Base-by-base conservation (phyloP, 768 basidiomycete species). In the Epithele typhae region DNA sequence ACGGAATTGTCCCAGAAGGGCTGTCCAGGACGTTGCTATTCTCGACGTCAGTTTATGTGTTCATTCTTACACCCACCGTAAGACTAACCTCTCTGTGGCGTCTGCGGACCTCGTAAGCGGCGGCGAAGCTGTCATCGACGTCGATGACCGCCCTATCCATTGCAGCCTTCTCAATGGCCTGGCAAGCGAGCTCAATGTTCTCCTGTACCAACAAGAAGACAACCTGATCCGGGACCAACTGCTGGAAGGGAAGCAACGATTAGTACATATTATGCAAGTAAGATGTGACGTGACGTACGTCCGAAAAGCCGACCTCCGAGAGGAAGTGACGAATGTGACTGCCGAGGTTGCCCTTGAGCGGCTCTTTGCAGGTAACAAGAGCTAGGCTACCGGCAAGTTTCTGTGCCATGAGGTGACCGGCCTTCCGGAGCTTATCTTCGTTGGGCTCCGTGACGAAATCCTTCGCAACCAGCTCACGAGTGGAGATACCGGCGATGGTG, bases 401-500 rank as follows among this genome's bases (percentile, higher is more conserved):
- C 67, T 92, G 92, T 2, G 93, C 94, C 94, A 97, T 98, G 27
- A 92, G 65, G 64, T 96, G 92, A 11, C 89, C 92, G 21, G 96
- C 92, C 58, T 85, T 85, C 25, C 92, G 85, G 59, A 99, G 68
- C 64, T 89, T 94, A 40, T 87, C 82, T 58, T 98, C 93, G 59
- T 88, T 90, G 21, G 83, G 72, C 53, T 99, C 96, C 41, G 89
- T 91, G 3, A 87, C 92, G 54, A 94, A 99, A 64, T 99, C 96
- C 68, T 98, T 98, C 37, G 84, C 79, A 17, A 96, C 91, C 9
- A 99, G 74, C 62, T 99, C 96, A 32, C 93, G 77, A 15, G 95
- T 95, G 12, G 96, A 98, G 54, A 98, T 98, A 21, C 93, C 92
- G 10, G 95, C 95, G 54, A 99, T 98, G 1, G 96, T 98, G 19